Base-by-base conservation (phyloP, 1,284 basidiomycete genomes). In the Pisolithus thermaeus region DNA sequence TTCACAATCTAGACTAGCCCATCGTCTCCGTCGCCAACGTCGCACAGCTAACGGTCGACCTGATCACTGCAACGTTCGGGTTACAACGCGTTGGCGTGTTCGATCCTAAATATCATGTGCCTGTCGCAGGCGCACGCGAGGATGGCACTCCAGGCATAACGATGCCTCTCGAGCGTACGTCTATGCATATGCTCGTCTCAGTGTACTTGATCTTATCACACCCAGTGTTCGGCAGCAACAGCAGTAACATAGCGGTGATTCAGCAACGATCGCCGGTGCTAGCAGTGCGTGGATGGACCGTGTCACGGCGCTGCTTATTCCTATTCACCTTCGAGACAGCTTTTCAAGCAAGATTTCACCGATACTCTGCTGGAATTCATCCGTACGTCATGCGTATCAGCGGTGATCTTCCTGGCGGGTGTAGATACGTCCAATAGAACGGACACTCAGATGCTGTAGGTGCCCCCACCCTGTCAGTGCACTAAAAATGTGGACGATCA, bases 11-110 rank as follows among this genome's bases (percentile, higher is more conserved):
- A 57, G 53, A 47, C 4, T 61, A 92, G 89, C 89, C 90, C 23
- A 66, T 90, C 42, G 87, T 92, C 4, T 90, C 89, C 1, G 78
- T 83, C 23, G 90, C 84, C 43, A 92, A 91, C 70, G 77, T 92
- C 37, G 75, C 83, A 7, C 90, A 92, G 61, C 76, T 92, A 16
- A 80, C 87, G 0, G 81, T 72, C 16, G 90, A 92, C 67, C 69
- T 92, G 12, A 69, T 92, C 52, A 83, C 90, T 51, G 65, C 82
- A 5, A 83, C 84, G 0, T 72, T 89, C 42, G 72, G 70, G 16
- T 74, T 92, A 8, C 62, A 68, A 49, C 74, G 78, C 39, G 68
- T 89, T 8, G 89, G 81, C 28, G 65, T 83, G 20, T 77, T 89
- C 22, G 76, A 81, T 55, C 73, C 85, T 16, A 72, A 70, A 37